A percentile compares a stretch with the other conserved stretches of the same genome.
phyloP scores from a whole-genome alignment of 495 filamentous ascomycete genomes.

The Hypoxylon lienhwacheense region DNA sequence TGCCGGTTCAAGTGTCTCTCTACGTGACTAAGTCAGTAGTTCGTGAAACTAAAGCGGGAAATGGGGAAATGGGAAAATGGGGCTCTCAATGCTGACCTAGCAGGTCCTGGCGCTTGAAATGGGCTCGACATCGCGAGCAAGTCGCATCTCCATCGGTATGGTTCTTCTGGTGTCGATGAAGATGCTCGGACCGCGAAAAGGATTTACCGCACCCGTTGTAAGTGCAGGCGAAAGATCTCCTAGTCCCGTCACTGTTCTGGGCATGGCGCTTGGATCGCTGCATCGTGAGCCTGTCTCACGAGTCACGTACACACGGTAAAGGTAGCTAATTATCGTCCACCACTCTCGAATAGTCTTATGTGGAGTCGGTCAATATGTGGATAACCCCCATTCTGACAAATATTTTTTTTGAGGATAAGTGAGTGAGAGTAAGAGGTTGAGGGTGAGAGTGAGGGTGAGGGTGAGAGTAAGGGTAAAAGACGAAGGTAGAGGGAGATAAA shows the following conservation, averaged over 20 bases:
- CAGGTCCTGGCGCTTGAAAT: constrained; percentile 60
- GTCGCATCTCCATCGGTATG: constrained; percentile 58
- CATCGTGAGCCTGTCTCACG: constrained; percentile 17
- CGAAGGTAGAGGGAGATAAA: too few relatives aligned
- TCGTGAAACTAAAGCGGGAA: constrained; percentile 1
- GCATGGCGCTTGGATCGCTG: constrained; percentile 26
- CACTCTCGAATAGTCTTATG: constrained; percentile 28
- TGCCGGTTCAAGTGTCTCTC: constrained; percentile 63
- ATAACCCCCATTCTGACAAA: constrained; percentile 27
- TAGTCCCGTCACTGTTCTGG: constrained; percentile 12
- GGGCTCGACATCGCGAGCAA: constrained; percentile 58
- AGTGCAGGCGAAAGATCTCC: constrained; percentile 22
- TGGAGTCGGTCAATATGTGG: constrained; percentile 13
- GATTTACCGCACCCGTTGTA: constrained; percentile 55
- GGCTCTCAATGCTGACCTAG: constrained; percentile 46
- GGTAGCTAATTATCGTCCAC: constrained; percentile 15
- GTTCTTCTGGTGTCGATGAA: constrained; percentile 61
- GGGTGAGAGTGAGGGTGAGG: background rate
- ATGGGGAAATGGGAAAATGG: background rate
- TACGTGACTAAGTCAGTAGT: constrained; percentile 35
- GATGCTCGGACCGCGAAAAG: constrained; percentile 62
- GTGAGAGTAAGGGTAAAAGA: too few relatives aligned
- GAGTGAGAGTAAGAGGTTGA: constrained; percentile 3
- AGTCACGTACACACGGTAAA: constrained; percentile 1
- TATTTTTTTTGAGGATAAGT: background rate